Percentiles rank a stretch among this genome's conserved stretches.
These are phyloP conservation scores for Artemisia annua DNA, from an alignment of 129 eudicot genomes.

Conservation along the genomic window DNA sequence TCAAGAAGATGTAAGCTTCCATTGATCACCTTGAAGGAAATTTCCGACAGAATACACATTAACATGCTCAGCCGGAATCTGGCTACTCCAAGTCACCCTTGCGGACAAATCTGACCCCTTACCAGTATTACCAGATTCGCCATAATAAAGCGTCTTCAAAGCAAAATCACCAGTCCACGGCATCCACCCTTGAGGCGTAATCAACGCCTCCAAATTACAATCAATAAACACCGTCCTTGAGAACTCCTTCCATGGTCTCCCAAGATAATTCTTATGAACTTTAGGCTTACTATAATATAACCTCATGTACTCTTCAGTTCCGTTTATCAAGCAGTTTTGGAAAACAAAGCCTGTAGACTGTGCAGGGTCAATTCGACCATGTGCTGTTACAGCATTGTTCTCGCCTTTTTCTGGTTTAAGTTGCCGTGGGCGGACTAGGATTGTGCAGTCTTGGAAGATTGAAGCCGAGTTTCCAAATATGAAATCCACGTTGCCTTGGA, in stretches of 20 bases:
- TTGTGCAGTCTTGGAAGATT: slow-evolving; percentile 55
- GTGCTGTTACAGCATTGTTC: slow-evolving; percentile 74
- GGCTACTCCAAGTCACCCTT: slow-evolving; percentile 76
- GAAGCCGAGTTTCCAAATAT: slow-evolving; percentile 77
- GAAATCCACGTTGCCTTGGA: slow-evolving; percentile 74
- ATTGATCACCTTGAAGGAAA: slow-evolving; percentile 74
- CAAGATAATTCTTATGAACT: slow-evolving; percentile 59
- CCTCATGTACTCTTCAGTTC: slow-evolving; percentile 55
- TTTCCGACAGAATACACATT: slow-evolving; percentile 45
- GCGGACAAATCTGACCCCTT: slow-evolving; percentile 41
- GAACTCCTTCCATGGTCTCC: slow-evolving; percentile 85
- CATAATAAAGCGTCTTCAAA: slow-evolving; percentile 61
- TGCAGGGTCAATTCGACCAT: slow-evolving; percentile 71
- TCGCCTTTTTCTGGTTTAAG: slow-evolving; percentile 62
- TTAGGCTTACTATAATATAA: slow-evolving; percentile 47
- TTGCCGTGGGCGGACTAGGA: slow-evolving; percentile 60
- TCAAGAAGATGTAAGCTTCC: slow-evolving; percentile 39
- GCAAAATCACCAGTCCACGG: slow-evolving; percentile 76
- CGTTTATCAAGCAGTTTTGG: slow-evolving; percentile 53
- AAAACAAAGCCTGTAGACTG: slow-evolving; percentile 66
- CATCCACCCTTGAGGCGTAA: slow-evolving; percentile 62
- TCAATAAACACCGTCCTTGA: slow-evolving; percentile 57
- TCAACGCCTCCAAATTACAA: slow-evolving; percentile 53
- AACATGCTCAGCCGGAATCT: slow-evolving; percentile 51
- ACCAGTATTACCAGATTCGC: slow-evolving; percentile 55